phyloP scores from a whole-genome alignment of 2,329 filamentous ascomycete species.

The Aureobasidium musti region DNA sequence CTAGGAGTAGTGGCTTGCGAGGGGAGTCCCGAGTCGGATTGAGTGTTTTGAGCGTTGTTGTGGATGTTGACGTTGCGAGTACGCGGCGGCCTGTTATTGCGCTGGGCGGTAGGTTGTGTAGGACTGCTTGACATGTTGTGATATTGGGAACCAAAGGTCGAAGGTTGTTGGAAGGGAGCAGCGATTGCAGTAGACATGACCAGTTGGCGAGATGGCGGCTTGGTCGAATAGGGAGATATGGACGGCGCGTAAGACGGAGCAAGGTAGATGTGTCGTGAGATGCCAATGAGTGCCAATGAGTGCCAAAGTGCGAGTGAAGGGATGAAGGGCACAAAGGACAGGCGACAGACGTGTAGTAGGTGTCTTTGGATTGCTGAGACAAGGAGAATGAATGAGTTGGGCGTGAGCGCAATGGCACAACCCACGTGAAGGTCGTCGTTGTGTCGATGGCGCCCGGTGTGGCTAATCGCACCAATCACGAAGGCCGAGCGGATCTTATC shows the following conservation, averaged over 20 bases:
- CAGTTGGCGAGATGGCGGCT: neutral
- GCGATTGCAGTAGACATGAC: conserved; percentile 29
- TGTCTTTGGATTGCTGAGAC: neutral
- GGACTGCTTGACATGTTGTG: conserved; percentile 27
- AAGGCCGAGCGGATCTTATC: neutral
- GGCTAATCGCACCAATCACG: conserved; percentile 19
- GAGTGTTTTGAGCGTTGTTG: conserved; percentile 24
- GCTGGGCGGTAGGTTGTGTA: conserved; percentile 27
- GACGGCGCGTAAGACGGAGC: conserved; percentile 8
- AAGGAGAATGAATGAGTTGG: conserved; percentile 11
- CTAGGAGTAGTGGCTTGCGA: conserved; percentile 29
- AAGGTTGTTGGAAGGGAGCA: conserved; percentile 25
- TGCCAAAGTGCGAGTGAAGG: conserved; percentile 10
- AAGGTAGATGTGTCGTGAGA: neutral
- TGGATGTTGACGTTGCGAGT: conserved; percentile 14
- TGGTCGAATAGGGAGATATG: conserved; percentile 9
- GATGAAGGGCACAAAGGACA: too few relatives aligned
- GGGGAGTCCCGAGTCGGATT: conserved; percentile 32
- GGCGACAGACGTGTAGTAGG: conserved; percentile 9
- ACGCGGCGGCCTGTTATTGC: conserved; percentile 25
- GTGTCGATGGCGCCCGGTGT: conserved; percentile 16
- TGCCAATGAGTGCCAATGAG: neutral
- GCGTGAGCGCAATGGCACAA: neutral
- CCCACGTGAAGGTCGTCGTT: conserved; percentile 20
- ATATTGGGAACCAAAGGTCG: conserved; percentile 4